Conservation (phyloP, 768 basidiomycete genomes). For the Tylopilus sp. region DNA sequence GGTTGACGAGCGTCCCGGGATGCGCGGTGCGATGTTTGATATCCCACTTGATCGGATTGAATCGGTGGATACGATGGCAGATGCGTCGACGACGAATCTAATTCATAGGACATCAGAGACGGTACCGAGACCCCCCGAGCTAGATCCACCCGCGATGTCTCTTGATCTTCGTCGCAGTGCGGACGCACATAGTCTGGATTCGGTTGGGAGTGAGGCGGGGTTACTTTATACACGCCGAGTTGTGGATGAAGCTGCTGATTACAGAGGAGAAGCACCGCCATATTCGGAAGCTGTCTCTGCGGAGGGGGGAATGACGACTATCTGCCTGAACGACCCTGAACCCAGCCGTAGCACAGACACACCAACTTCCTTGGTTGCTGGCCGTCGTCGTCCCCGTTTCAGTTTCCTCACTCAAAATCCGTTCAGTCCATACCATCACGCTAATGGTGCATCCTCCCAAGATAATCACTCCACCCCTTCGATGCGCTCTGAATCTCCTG, state of each 20-base stretch:
- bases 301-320: slow-evolving; percentile 6
- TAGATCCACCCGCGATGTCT: slow-evolving; percentile 1
- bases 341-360: not conserved
- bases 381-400: slow-evolving; percentile 40
- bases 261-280: slow-evolving; percentile 62
- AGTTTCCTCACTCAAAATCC: slow-evolving; percentile 40
- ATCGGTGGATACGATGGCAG: slow-evolving; percentile 23
- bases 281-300: slow-evolving; percentile 49
- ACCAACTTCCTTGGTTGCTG: not conserved
- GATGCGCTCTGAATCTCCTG: slow-evolving; percentile 21
- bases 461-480: slow-evolving; percentile 7
- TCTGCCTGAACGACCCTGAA: slow-evolving; percentile 23
- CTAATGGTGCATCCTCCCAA: slow-evolving; percentile 14
- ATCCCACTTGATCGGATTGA: slow-evolving; percentile 22
- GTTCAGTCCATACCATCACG: slow-evolving; percentile 31
- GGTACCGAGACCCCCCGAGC: slow-evolving; percentile 14
- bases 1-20: slow-evolving; percentile 20
- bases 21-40: slow-evolving; percentile 10
- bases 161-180: slow-evolving; percentile 8
- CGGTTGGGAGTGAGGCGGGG: slow-evolving; percentile 22
- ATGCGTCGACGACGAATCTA: slow-evolving; percentile 23
- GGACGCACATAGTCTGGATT: slow-evolving; percentile 20
- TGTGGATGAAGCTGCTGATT: slow-evolving; percentile 25
- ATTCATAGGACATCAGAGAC: slow-evolving; percentile 6
- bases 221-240: slow-evolving; percentile 12